A percentile compares a stretch with the other conserved stretches of the same genome.
Conservation (phyloP, 108 stramenopile genomes). For the Epipyxis sp. region DNA sequence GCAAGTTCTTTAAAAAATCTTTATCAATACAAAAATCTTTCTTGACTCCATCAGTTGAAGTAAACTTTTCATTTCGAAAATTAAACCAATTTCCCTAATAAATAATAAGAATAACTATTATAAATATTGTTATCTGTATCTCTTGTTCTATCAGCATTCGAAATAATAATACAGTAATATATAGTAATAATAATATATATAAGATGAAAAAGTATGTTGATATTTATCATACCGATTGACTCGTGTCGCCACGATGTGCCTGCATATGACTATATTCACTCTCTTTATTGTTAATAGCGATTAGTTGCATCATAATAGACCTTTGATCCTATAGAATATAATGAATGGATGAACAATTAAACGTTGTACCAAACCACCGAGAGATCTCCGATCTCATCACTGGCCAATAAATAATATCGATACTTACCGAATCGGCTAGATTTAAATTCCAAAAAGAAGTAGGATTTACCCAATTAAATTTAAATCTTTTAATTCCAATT, state of each 20-base stretch:
- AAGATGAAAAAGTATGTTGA: too few species aligned
- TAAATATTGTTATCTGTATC: too few species aligned
- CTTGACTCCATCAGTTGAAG: background rate
- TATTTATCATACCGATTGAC: too few species aligned
- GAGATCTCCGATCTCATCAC: too few species aligned
- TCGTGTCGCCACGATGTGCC: background rate
- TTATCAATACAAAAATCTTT: background rate
- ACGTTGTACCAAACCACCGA: too few species aligned
- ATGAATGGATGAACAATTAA: too few species aligned
- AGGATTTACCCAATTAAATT: constrained; percentile 25
- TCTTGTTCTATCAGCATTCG: too few species aligned
- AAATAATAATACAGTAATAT: too few species aligned
- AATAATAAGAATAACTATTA: too few species aligned
- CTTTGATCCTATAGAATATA: too few species aligned
- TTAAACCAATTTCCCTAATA: constrained; percentile 26
- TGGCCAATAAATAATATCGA: too few species aligned
- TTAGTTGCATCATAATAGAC: constrained; percentile 15
- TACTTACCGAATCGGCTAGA: background rate
- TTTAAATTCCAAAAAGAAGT: background rate
- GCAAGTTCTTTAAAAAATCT: constrained; percentile 1
- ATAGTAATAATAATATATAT: too few species aligned
- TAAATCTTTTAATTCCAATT: background rate
- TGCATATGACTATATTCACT: background rate
- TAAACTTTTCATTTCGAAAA: constrained; percentile 6
- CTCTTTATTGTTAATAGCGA: background rate